A percentile compares a stretch with the other conserved stretches of the same genome.
Evolutionary conservation across 495 filamentous ascomycete species (phyloP).

Genomic region (Neurospora africana): DNA sequence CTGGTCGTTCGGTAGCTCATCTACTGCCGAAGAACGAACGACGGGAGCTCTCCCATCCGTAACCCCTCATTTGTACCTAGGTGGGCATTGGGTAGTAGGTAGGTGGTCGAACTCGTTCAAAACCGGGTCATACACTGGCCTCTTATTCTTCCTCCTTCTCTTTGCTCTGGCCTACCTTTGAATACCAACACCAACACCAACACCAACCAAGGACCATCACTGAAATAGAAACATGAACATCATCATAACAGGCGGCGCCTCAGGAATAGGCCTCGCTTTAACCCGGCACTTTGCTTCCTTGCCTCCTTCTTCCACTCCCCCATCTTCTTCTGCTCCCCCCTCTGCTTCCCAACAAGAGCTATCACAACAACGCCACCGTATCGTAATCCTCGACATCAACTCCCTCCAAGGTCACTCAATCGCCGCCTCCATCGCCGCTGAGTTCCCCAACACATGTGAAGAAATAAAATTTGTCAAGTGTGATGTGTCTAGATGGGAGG

Average conservation of each 20-base stretch:
- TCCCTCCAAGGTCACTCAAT: conserved; percentile 18
- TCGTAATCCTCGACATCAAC: conserved; percentile 46
- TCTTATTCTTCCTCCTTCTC: not conserved
- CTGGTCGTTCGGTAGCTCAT: not conserved
- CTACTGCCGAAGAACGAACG: not conserved
- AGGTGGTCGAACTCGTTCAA: not conserved
- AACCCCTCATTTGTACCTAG: not conserved
- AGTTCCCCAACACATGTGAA: conserved; percentile 24
- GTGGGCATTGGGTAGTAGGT: not conserved
- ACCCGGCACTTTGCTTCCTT: conserved; percentile 37
- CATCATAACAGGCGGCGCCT: conserved; percentile 40
- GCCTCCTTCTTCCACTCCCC: conserved; percentile 24
- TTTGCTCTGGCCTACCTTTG: not conserved
- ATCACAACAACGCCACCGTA: conserved; percentile 20
- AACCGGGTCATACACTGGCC: not conserved
- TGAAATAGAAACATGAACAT: not conserved
- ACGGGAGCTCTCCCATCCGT: not conserved
- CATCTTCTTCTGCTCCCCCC: conserved; percentile 29
- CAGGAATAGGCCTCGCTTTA: conserved; percentile 44
- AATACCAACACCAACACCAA: not conserved
- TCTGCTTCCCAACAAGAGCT: conserved; percentile 21
- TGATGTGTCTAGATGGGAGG: conserved; percentile 40
- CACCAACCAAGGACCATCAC: not conserved
- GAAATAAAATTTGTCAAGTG: conserved; percentile 18
- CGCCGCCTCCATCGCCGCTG: conserved; percentile 20